Percentiles rank a stretch among this genome's conserved stretches.
Evolutionary conservation across 495 filamentous ascomycete genomes (phyloP).

Genomic region (Melanomma pulvis-pyrius): DNA sequence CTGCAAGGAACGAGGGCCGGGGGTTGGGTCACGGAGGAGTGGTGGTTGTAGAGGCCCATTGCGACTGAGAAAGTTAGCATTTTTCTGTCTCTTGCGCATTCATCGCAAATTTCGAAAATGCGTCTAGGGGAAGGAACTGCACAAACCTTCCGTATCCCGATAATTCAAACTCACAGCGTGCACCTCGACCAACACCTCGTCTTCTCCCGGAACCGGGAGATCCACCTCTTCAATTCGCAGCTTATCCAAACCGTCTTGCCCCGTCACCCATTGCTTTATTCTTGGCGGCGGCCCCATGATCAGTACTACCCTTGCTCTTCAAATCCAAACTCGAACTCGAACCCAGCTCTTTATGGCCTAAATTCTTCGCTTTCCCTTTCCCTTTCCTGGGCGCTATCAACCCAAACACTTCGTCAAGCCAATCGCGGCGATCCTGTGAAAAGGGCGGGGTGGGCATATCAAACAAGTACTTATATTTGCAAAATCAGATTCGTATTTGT

Average conservation of each 20-base stretch:
- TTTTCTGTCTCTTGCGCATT: background rate
- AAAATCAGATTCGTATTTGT: too few species aligned
- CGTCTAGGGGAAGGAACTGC: background rate
- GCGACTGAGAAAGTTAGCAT: conserved; percentile 45
- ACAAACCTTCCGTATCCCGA: conserved; percentile 55
- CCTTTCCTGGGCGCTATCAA: conserved; percentile 3
- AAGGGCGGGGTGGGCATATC: conserved; percentile 33
- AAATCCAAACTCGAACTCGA: background rate
- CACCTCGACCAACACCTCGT: conserved; percentile 63
- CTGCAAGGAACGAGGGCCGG: conserved; percentile 48
- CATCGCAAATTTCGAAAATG: background rate
- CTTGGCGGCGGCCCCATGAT: background rate
- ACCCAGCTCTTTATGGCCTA: background rate
- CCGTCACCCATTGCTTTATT: conserved; percentile 53
- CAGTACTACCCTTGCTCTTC: background rate
- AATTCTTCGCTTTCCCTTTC: background rate
- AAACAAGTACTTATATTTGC: background rate
- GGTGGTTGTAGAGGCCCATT: conserved; percentile 61
- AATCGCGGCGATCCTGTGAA: conserved; percentile 24
- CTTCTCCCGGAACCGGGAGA: conserved; percentile 48
- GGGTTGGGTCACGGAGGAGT: conserved; percentile 48
- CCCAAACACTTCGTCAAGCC: conserved; percentile 17
- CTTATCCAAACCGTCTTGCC: conserved; percentile 56
- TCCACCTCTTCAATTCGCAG: conserved; percentile 49
- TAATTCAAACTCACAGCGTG: conserved; percentile 61